These are phyloP conservation scores for Margaritispora aquatica DNA, from an alignment of 495 filamentous ascomycete genomes.

Conservation along the genomic window DNA sequence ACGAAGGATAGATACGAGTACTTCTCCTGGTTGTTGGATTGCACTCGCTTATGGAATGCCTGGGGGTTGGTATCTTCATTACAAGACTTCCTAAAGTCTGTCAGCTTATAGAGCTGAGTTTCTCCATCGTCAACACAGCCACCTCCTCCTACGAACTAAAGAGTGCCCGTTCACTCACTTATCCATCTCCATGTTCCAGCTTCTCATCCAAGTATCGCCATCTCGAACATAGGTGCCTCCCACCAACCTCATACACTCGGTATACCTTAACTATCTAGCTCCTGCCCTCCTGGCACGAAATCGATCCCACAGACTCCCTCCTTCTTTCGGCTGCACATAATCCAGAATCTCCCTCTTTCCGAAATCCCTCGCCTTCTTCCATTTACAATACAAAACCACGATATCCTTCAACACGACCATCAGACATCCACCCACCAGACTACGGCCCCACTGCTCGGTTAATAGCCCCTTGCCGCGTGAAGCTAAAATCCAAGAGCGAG, in stretches of 20 bases:
- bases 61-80: too few species aligned
- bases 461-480: conserved; percentile 40
- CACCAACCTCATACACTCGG: neutral
- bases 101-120: too few species aligned
- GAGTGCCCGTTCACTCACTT: too few species aligned
- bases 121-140: too few species aligned
- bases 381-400: conserved; percentile 59
- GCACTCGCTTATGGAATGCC: too few species aligned
- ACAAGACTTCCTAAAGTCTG: too few species aligned
- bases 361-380: conserved; percentile 60
- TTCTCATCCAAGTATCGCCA: too few species aligned
- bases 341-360: conserved; percentile 57
- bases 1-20: too few species aligned
- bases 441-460: conserved; percentile 60
- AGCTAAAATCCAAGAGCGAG: conserved; percentile 44
- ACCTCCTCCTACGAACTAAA: too few species aligned
- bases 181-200: too few species aligned
- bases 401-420: conserved; percentile 68
- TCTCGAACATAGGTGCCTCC: neutral
- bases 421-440: conserved; percentile 61
- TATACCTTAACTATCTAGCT: neutral
- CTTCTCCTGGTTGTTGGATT: too few species aligned
- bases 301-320: neutral
- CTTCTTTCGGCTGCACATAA: conserved; percentile 32
- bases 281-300: neutral